phyloP scores from a whole-genome alignment of 495 filamentous ascomycete species.

The Rhypophila decipiens region DNA sequence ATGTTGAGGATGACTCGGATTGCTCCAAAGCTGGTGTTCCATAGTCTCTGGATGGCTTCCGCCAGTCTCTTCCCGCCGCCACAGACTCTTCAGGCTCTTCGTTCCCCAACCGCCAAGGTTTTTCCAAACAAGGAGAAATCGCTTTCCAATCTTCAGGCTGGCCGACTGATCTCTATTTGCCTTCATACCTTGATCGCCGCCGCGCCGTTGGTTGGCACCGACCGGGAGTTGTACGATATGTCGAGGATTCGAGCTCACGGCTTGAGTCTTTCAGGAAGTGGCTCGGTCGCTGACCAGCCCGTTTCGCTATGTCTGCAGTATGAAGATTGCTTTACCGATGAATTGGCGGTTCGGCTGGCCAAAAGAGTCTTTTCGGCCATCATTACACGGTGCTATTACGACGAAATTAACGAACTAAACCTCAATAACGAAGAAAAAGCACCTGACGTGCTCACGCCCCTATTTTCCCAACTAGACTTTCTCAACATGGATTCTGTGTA shows the following conservation, averaged over 20 bases:
- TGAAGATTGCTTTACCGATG: conserved; percentile 49
- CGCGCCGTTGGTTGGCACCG: conserved; percentile 40
- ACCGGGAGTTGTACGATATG: conserved; percentile 41
- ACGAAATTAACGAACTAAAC: conserved; percentile 33
- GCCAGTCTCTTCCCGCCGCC: conserved; percentile 63
- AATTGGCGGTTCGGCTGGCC: conserved; percentile 44
- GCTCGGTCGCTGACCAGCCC: conserved; percentile 30
- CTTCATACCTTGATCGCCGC: conserved; percentile 48
- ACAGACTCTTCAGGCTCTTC: conserved; percentile 41
- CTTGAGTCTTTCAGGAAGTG: conserved; percentile 29
- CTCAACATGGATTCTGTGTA: conserved; percentile 31
- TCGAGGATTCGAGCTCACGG: conserved; percentile 46
- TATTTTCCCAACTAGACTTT: conserved; percentile 45
- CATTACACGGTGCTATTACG: conserved; percentile 38
- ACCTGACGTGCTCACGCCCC: conserved; percentile 36
- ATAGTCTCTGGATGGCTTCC: conserved; percentile 72
- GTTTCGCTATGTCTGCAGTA: conserved; percentile 45
- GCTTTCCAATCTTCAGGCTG: conserved; percentile 40
- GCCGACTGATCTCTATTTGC: conserved; percentile 45
- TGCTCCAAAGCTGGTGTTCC: conserved; percentile 53
- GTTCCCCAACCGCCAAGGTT: conserved; percentile 34
- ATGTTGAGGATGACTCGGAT: conserved; percentile 47
- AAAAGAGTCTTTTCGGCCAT: conserved; percentile 46
- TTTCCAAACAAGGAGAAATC: conserved; percentile 29
- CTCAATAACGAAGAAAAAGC: conserved; percentile 20